Evolutionary conservation across 1,139 yeast genomes (phyloP).

Genomic region (Debaryomyces sp.): DNA sequence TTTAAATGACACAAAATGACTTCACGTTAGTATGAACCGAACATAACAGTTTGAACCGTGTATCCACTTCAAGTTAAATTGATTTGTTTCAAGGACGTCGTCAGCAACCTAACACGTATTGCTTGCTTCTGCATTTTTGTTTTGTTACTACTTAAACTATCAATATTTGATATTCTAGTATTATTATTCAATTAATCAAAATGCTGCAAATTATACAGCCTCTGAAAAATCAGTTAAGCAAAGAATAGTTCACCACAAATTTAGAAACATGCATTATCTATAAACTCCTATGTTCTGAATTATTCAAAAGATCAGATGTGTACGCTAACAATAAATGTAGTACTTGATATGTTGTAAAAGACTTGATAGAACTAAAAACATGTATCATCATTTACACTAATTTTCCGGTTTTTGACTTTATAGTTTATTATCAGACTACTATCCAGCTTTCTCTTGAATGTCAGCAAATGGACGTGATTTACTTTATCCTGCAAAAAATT

Average conservation of each 20-base stretch:
- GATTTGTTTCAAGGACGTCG: no score
- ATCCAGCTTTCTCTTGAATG: background rate
- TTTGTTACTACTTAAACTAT: no score
- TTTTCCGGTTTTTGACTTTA: conserved; percentile 5
- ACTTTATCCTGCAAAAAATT: background rate
- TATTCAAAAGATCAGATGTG: no score
- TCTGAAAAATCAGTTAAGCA: no score
- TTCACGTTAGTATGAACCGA: background rate
- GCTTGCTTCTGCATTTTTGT: no score
- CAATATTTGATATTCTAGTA: no score
- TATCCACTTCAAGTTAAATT: background rate
- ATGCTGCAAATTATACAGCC: no score
- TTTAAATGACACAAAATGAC: conserved; percentile 1
- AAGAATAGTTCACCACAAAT: no score
- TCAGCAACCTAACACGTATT: no score
- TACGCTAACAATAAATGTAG: no score
- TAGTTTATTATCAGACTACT: background rate
- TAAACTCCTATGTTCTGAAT: background rate
- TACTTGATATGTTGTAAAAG: background rate
- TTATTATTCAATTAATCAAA: no score
- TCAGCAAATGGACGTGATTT: background rate
- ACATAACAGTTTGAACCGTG: background rate
- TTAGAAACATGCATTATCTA: no score
- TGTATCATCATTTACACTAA: conserved; percentile 5
- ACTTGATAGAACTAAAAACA: background rate